Base-by-base conservation (phyloP, 2,329 filamentous ascomycete genomes). In the Alternaria longipes region DNA sequence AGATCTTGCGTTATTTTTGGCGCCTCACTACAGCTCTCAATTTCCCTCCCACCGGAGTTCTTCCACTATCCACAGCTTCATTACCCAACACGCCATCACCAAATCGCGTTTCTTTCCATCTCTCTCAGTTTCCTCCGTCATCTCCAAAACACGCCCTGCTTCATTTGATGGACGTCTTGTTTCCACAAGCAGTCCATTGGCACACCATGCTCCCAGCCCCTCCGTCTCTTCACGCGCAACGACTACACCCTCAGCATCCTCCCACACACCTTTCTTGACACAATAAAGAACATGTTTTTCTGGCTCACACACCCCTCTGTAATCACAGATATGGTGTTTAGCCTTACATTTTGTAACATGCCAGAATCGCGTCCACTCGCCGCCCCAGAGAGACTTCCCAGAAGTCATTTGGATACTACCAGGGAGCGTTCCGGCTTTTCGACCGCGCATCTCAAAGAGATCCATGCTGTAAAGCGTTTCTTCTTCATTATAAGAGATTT, bases 11-110 rank as follows among this genome's bases (percentile, higher is more conserved):
- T 9, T 26, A 16, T n/a, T 4, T 14, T 50, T 20, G 14, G 32
- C 20, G 20, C 24, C 20, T 50, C 18, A 4, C n/a, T 26, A 22
- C 22, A 50, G 30, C 8, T 24, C 16, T 38, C 46, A 42, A 30
- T 44, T 32, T 16, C 46, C 54, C 18, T 65, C 62, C 67, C 69
- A 73, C 44, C 66, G 45, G 38, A 68, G 24, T 28, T 64, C 67
- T 30, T 65, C 65, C 16, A 22, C 57, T 51, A 58, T 62, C 72
- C 72, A 75, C 11, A 64, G 32, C 59, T 56, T 64, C 66, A 69
- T 69, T 20, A 70, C 59, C 71, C 71, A 75, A 54, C 71, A 75
- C 26, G 63, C 64, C 40, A 75, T 62, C 56, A 73, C 47, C 51
- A 72, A 45, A 52, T 75, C 70, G 42, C 67, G 61, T 47, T 41